phyloP scores from a whole-genome alignment of 2,329 filamentous ascomycete species.

The Penicillium paneum region DNA sequence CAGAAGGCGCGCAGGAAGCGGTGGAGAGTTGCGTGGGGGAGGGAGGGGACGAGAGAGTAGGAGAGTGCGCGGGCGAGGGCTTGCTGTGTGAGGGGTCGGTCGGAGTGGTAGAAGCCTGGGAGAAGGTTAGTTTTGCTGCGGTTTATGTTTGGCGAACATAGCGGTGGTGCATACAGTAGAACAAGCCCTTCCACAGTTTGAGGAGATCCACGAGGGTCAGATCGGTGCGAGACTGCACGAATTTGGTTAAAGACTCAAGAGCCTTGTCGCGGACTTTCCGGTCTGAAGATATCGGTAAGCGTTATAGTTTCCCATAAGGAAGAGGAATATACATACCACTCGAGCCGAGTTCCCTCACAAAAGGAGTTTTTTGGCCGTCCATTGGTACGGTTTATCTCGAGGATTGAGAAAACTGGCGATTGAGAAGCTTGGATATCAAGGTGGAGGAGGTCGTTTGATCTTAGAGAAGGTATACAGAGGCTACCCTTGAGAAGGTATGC shows the following conservation, averaged over 20 bases:
- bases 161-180: slow-evolving; percentile 60
- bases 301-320: background rate
- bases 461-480: background rate
- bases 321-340: slow-evolving; percentile 58
- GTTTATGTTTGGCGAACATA: background rate
- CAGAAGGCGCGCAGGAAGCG: slow-evolving; percentile 64
- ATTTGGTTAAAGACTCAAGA: slow-evolving; percentile 71
- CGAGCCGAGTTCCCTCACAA: slow-evolving; percentile 78
- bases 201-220: slow-evolving; percentile 69
- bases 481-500: background rate
- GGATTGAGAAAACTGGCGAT: slow-evolving; percentile 8
- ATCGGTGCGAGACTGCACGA: slow-evolving; percentile 63
- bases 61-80: slow-evolving; percentile 75
- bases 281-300: slow-evolving; percentile 53
- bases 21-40: slow-evolving; percentile 50
- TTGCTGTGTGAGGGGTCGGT: slow-evolving; percentile 84
- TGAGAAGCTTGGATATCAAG: background rate
- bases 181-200: slow-evolving; percentile 93
- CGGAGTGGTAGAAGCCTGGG: slow-evolving; percentile 83
- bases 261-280: slow-evolving; percentile 73
- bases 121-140: background rate
- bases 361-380: slow-evolving; percentile 57
- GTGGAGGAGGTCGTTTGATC: slow-evolving; percentile 1
- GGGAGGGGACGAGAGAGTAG: slow-evolving; percentile 57
- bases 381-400: slow-evolving; percentile 18